Base-by-base conservation (phyloP, 805 yeast genomes). In the Pichia insulana region DNA sequence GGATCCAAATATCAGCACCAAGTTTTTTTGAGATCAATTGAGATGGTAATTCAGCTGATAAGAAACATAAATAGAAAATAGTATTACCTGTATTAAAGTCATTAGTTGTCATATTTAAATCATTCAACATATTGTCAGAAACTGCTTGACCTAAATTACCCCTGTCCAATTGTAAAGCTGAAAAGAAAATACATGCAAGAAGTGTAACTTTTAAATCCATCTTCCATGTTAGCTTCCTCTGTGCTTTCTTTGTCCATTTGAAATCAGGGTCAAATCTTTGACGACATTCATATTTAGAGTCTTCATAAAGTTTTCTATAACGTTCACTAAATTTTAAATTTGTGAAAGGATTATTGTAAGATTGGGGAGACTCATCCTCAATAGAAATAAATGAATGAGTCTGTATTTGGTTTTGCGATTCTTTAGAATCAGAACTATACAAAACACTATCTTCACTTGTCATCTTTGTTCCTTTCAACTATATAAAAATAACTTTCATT, bases 1-100 rank as follows among this genome's bases (percentile, higher is more conserved):
- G 83, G 46, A 79, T 72, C 73, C 80, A 77, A 20, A 65, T 50
- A 51, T 78, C 84, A 3, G 82, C 74, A 12, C 86, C 87, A 30
- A 80, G 40, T 41, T 66, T 68, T 56, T 80, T 79, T n/a, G 82
- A 73, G 27, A 80, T 64, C 48, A 80, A 63, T 53, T 80, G 84
- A 2, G 83, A 77, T 0, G 86, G 86, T 11, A 80, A 56, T 55
- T 80, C 86, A 15, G 81, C 73, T 18, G 62, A 51, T 40, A 79
- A 56, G 52, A 80, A 80, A 36, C 72, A 64, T 7, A 76, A 63
- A 46, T 67, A 62, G 50, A 71, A 71, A 33, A 80, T 65, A 4
- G 81, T 76, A 46, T 66, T 71, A 18, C 83, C 87, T 32, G 65
- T 54, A 56, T 80, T 81, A 55, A 70, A 78, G 44, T 80, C 74